Base-by-base conservation (phyloP, 2,329 filamentous ascomycete genomes). In the Aquanectria penicillioides region DNA sequence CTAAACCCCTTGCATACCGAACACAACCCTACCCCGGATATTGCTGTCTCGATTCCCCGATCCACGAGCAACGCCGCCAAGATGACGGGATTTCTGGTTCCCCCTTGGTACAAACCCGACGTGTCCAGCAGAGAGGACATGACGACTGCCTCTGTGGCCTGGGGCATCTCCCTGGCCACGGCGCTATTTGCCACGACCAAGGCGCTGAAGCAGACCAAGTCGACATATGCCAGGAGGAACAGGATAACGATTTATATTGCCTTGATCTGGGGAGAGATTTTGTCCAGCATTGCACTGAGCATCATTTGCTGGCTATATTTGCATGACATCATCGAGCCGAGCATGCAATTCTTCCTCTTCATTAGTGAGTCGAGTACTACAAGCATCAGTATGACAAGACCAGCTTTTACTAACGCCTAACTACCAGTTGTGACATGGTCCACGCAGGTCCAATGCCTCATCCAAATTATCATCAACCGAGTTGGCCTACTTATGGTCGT, bases 401-500 rank as follows among this genome's bases (percentile, higher is more conserved):
- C 8, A 71, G 4, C 6, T 8, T n/a, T 15, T 7, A 29, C n/a
- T n/a, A n/a, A n/a, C n/a, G n/a, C n/a, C 71, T 71, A 54, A 20
- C 15, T 46, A n/a, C 29, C 11, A 22, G 4, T 5, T 8, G 3
- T 38, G 40, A 64, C 65, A n/a, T 71, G 69, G 69, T 68, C 62
- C 2, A 73, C 79, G 8, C 79, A 83, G 63, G 65, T 71, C 2
- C 69, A 71, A 38, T 74, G 80, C n/a, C 69, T 83, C 3, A 78
- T 81, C 66, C 81, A 82, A 62, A 83, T 83, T 44, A 82, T 83
- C 68, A 78, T 82, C 67, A 83, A 83, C 61, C 78, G 81, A 40
- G 77, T 82, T 26, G 73, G 77, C 1, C 73, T 83, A 8, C 73
- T 83, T 18, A 75, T 80, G 46, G 73, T 77, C 9, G 69, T 78